phyloP scores from a whole-genome alignment of 2,329 filamentous ascomycete genomes.

The Stagonosporopsis rhizophila region DNA sequence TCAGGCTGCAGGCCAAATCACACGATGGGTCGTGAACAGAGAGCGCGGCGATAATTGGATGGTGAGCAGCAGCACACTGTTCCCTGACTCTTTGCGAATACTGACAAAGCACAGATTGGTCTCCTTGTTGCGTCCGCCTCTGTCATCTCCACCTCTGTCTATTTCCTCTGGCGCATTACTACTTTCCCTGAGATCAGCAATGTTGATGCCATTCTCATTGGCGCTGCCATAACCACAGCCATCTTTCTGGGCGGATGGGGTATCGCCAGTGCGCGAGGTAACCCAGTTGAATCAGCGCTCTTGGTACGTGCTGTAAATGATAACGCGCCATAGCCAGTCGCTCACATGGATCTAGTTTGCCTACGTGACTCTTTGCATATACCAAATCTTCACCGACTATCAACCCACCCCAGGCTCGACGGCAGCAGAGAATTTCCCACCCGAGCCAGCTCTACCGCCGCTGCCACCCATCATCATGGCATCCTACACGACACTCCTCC shows the following conservation, averaged over 20 bases:
- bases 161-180: conserved; percentile 95
- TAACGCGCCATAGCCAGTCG: neutral
- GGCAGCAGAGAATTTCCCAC: conserved; percentile 58
- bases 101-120: conserved; percentile 71
- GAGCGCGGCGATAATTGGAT: conserved; percentile 96
- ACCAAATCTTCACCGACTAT: conserved; percentile 99
- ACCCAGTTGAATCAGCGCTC: conserved; percentile 91
- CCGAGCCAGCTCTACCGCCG: conserved; percentile 90
- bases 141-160: conserved; percentile 90
- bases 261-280: conserved; percentile 91
- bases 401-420: conserved; percentile 72
- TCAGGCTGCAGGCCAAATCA: conserved; percentile 92
- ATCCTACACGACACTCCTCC: conserved; percentile 89
- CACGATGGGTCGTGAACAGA: conserved; percentile 91
- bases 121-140: conserved; percentile 87
- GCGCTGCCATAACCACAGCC: conserved; percentile 88
- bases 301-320: conserved; percentile 56
- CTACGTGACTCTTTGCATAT: conserved; percentile 97
- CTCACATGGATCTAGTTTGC: conserved; percentile 66
- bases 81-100: neutral
- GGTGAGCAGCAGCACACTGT: conserved; percentile 61
- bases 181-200: conserved; percentile 94
- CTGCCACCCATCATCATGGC: conserved; percentile 98
- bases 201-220: conserved; percentile 89
- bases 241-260: conserved; percentile 94